phyloP scores from a whole-genome alignment of 768 basidiomycete genomes.

The Nidula microcarpa region DNA sequence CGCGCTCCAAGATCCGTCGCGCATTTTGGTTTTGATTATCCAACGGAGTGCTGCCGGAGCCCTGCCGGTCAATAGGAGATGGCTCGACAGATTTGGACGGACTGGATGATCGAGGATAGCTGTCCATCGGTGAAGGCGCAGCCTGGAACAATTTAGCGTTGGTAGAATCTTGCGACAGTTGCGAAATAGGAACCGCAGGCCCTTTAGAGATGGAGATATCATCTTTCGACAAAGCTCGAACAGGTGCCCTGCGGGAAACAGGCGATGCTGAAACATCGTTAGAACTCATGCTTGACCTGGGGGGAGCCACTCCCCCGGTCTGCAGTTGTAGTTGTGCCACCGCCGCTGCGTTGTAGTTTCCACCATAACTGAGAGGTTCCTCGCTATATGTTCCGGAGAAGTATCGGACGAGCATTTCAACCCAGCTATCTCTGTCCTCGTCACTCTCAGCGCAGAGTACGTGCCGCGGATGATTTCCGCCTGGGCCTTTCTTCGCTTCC shows the following conservation, averaged over 20 bases:
- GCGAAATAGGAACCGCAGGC: conserved; percentile 51
- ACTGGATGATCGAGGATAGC: conserved; percentile 41
- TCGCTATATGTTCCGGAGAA: conserved; percentile 80
- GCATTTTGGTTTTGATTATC: conserved; percentile 34
- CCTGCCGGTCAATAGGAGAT: conserved; percentile 40
- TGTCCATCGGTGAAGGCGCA: conserved; percentile 29
- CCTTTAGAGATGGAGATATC: conserved; percentile 51
- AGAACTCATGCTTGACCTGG: conserved; percentile 55
- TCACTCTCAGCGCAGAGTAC: conserved; percentile 98
- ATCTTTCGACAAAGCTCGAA: conserved; percentile 51
- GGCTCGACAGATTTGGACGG: conserved; percentile 53
- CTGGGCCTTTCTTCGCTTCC: conserved; percentile 74
- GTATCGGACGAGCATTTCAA: conserved; percentile 87
- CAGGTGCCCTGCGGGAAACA: conserved; percentile 27
- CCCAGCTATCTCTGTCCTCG: conserved; percentile 90
- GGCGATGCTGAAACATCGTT: conserved; percentile 28
- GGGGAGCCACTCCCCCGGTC: conserved; percentile 29
- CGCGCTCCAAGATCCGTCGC: conserved; percentile 37
- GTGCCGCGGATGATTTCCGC: conserved; percentile 72
- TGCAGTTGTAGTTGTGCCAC: conserved; percentile 25
- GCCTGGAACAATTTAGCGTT: conserved; percentile 61
- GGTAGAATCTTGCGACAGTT: conserved; percentile 47
- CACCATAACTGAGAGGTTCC: conserved; percentile 46
- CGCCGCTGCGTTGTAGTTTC: conserved; percentile 18
- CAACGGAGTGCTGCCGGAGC: conserved; percentile 17